Conservation (phyloP, 2,329 filamentous ascomycete genomes). For the Stemphylium vesicarium region DNA sequence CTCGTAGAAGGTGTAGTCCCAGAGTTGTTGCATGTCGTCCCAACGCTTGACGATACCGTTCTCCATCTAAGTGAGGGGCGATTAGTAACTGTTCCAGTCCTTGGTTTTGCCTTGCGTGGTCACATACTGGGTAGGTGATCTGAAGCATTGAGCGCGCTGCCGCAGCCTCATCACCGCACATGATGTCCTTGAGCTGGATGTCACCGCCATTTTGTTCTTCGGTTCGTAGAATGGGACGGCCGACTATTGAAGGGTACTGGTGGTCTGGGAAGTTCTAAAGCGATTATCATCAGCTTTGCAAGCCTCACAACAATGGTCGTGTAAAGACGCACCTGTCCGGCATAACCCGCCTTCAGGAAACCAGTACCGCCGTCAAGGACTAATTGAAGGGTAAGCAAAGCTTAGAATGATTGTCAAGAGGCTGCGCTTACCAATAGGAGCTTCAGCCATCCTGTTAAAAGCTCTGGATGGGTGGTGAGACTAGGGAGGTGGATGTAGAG, state of each 20-base stretch:
- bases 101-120: conserved; percentile 8
- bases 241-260: conserved; percentile 97
- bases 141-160: conserved; percentile 96
- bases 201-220: conserved; percentile 81
- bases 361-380: conserved; percentile 99
- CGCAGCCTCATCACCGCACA: conserved; percentile 98
- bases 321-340: conserved; percentile 70
- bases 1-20: conserved; percentile 98
- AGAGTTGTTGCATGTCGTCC: conserved; percentile 99
- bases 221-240: conserved; percentile 93
- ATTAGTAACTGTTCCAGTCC: conserved; percentile 33
- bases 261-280: conserved; percentile 95
- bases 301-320: neutral
- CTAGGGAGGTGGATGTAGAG: conserved; percentile 13
- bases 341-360: conserved; percentile 99
- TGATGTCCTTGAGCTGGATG: conserved; percentile 91
- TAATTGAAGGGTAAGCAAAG: conserved; percentile 54
- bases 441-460: conserved; percentile 53
- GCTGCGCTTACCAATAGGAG: conserved; percentile 55
- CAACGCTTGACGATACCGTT: conserved; percentile 99
- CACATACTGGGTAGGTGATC: conserved; percentile 86
- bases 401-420: conserved; percentile 6
- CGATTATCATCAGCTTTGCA: conserved; percentile 12
- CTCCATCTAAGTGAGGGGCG: conserved; percentile 73
- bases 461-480: conserved; percentile 20